These are phyloP conservation scores for Hygrocybe punicea DNA, from an alignment of 768 basidiomycete species.

Conservation along the genomic window DNA sequence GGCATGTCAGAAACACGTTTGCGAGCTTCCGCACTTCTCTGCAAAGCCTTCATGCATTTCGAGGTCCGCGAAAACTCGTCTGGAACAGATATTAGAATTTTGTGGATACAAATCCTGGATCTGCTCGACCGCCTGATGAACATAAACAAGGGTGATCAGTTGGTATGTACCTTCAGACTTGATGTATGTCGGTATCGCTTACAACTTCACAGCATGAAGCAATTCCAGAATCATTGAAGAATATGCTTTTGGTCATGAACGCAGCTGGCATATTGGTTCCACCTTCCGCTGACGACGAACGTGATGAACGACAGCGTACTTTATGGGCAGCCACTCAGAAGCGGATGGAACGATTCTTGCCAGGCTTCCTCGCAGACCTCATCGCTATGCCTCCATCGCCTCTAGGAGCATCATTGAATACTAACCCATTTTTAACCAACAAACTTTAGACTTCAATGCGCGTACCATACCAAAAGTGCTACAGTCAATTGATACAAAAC, in stretches of 20 bases:
- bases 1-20: constrained; percentile 91
- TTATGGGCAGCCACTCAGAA: constrained; percentile 86
- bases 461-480: too few species aligned
- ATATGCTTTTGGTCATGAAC: constrained; percentile 94
- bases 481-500: background rate
- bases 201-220: constrained; percentile 72
- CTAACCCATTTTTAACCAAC: background rate
- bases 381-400: constrained; percentile 40
- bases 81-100: constrained; percentile 59
- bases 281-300: constrained; percentile 44
- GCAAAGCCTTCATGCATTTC: constrained; percentile 95
- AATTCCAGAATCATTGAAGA: constrained; percentile 93
- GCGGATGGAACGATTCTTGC: constrained; percentile 86
- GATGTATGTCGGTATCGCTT: background rate
- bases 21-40: constrained; percentile 82
- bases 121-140: constrained; percentile 86
- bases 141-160: constrained; percentile 76
- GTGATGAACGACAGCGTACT: constrained; percentile 58
- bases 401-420: background rate
- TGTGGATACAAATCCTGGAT: constrained; percentile 91
- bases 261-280: constrained; percentile 81
- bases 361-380: constrained; percentile 78
- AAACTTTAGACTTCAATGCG: background rate
- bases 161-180: constrained; percentile 51
- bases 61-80: constrained; percentile 66